phyloP scores from a whole-genome alignment of 208 protist genomes.

The Leishmania guyanensis region DNA sequence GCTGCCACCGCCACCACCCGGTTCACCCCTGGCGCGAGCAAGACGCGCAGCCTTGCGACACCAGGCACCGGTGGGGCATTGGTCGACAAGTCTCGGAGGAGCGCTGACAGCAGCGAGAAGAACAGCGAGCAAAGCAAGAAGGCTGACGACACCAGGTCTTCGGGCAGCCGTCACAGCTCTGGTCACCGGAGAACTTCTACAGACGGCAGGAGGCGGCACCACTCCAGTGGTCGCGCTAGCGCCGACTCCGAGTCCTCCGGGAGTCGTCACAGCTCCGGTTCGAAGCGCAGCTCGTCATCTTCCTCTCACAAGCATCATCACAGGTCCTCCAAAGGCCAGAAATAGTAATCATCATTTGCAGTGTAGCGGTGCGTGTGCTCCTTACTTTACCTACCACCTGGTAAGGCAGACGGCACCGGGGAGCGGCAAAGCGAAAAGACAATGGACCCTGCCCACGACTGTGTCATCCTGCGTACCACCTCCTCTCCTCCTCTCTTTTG shows the following conservation, averaged over 20 bases:
- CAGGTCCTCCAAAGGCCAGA: constrained; percentile 23
- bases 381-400: neutral
- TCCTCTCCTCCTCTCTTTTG: neutral
- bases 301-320: constrained; percentile 8
- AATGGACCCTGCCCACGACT: neutral
- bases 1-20: neutral
- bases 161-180: constrained; percentile 2
- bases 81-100: constrained; percentile 2
- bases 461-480: neutral
- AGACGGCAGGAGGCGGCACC: neutral
- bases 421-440: neutral
- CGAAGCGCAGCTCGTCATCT: constrained; percentile 3
- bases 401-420: neutral
- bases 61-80: neutral
- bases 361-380: neutral
- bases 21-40: neutral
- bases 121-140: constrained; percentile 3
- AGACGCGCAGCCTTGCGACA: constrained; percentile 1
- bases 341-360: neutral
- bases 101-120: neutral
- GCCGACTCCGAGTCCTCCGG: constrained; percentile 13
- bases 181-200: neutral
- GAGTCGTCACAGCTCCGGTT: constrained; percentile 25
- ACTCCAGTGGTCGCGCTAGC: neutral
- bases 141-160: constrained; percentile 5